Conservation (phyloP, 345 rosid genomes). For the Trapa bicornis region DNA sequence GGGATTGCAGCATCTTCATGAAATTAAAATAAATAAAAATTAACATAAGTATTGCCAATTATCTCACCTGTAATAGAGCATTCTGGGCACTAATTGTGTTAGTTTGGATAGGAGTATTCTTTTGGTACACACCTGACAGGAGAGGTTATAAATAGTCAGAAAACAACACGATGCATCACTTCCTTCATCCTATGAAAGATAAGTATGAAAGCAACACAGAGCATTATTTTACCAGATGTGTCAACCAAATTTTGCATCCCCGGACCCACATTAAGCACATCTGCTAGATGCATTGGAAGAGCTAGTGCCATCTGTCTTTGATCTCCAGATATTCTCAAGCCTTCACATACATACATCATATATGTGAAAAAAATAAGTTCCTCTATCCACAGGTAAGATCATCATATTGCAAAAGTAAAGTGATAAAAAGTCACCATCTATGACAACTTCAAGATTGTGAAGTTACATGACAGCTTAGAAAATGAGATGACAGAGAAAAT, state of each 20-base stretch:
- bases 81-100: constrained; percentile 50
- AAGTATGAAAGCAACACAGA: constrained; percentile 3
- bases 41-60: constrained; percentile 1
- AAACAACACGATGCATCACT: neutral
- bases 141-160: constrained; percentile 3
- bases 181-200: neutral
- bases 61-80: constrained; percentile 55
- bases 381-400: neutral
- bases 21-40: neutral
- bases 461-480: neutral
- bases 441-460: neutral
- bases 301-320: constrained; percentile 69
- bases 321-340: constrained; percentile 51
- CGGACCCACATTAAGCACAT: constrained; percentile 46
- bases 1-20: neutral
- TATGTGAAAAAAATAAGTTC: neutral
- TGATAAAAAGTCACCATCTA: neutral
- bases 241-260: constrained; percentile 48
- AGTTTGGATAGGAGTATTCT: constrained; percentile 45
- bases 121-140: constrained; percentile 49
- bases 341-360: constrained; percentile 19
- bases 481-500: neutral
- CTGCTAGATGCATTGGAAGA: constrained; percentile 78
- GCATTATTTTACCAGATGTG: constrained; percentile 32
- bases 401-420: neutral